phyloP scores from a whole-genome alignment of 164 flowering plant species.

The Dillenia turbinata region DNA sequence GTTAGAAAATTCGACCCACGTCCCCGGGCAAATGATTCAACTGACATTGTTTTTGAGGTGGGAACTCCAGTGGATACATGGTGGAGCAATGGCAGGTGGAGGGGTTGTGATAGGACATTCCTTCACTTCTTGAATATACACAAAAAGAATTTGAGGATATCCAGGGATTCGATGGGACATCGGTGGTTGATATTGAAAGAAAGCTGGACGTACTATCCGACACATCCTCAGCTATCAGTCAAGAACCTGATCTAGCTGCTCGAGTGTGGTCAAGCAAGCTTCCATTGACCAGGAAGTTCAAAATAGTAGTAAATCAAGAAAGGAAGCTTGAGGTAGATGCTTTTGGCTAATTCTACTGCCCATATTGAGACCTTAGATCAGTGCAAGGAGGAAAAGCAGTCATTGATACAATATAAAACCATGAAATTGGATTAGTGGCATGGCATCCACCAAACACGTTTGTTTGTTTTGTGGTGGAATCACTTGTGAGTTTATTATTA shows the following conservation, averaged over 20 bases:
- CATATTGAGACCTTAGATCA: too few relatives aligned
- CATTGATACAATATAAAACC: slow-evolving; percentile 17
- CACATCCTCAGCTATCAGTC: slow-evolving; percentile 34
- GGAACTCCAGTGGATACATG: slow-evolving; percentile 91
- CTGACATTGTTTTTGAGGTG: slow-evolving; percentile 29
- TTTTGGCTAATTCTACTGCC: too few relatives aligned
- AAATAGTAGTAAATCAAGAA: slow-evolving; percentile 30
- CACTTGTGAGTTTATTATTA: too few relatives aligned
- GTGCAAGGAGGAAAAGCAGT: too few relatives aligned
- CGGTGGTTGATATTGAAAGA: slow-evolving; percentile 58
- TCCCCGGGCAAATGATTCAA: slow-evolving; percentile 24
- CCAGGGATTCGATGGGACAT: slow-evolving; percentile 75
- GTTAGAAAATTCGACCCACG: slow-evolving; percentile 75
- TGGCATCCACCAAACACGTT: too few relatives aligned
- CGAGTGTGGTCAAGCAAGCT: slow-evolving; percentile 36
- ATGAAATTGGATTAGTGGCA: too few relatives aligned
- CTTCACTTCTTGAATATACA: slow-evolving; percentile 37
- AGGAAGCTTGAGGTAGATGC: too few relatives aligned
- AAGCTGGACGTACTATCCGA: slow-evolving; percentile 52
- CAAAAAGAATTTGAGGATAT: slow-evolving; percentile 53
- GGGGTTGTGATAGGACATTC: slow-evolving; percentile 70
- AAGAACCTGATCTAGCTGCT: too few relatives aligned
- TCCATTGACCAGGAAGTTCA: slow-evolving; percentile 30
- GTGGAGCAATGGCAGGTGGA: slow-evolving; percentile 99
- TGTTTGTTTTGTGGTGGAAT: too few relatives aligned